phyloP scores from a whole-genome alignment of 352 stramenopile genomes.

The Phytophthora niederhauseri region DNA sequence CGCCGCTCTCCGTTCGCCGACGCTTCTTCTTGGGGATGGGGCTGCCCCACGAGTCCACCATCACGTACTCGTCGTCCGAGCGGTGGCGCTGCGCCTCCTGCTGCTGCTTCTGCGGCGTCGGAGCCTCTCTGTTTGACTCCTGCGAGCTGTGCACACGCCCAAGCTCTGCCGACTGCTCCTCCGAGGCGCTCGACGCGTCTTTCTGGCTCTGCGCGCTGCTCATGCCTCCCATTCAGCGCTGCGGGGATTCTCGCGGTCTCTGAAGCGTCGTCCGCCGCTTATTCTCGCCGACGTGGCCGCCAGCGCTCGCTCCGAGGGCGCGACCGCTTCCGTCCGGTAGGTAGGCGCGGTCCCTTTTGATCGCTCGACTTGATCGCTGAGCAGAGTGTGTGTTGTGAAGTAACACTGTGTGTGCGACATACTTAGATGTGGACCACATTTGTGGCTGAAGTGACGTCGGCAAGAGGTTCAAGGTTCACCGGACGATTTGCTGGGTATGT shows the following conservation, averaged over 20 bases:
- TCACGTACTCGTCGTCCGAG: conserved; percentile 12
- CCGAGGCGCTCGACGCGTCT: conserved; percentile 11
- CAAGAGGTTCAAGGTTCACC: too few relatives aligned
- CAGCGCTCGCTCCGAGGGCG: conserved; percentile 9
- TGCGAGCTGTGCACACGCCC: background rate
- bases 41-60: conserved; percentile 12
- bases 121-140: conserved; percentile 1
- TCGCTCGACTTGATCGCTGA: background rate
- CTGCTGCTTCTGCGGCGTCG: conserved; percentile 7
- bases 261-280: conserved; percentile 2
- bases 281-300: background rate
- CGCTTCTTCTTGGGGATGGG: conserved; percentile 20
- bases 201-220: conserved; percentile 28
- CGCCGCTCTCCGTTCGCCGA: conserved; percentile 5
- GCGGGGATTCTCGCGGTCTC: background rate
- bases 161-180: conserved; percentile 4
- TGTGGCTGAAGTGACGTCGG: too few relatives aligned
- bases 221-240: conserved; percentile 21
- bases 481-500: too few relatives aligned
- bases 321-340: background rate
- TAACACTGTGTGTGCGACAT: too few relatives aligned
- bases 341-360: background rate
- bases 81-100: conserved; percentile 1
- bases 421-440: too few relatives aligned
- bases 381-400: background rate